A percentile compares a stretch with the other conserved stretches of the same genome.
Conservation (phyloP, 805 yeast species). For the Hagleromyces aurorensis region DNA sequence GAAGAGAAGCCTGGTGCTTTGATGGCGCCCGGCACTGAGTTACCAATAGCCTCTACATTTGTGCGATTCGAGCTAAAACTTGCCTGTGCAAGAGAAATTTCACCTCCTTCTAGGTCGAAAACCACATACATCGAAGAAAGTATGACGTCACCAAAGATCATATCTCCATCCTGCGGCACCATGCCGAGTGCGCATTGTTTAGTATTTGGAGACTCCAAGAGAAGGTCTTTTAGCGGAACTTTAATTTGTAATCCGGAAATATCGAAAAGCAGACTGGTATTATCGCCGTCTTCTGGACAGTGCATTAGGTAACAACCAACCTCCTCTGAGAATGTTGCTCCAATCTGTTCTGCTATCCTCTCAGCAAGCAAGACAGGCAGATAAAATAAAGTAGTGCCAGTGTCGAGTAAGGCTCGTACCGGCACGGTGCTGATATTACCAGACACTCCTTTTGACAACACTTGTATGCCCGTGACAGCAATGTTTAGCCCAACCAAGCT, state of each 20-base stretch:
- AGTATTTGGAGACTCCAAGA: slow-evolving; percentile 7
- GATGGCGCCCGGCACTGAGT: slow-evolving; percentile 42
- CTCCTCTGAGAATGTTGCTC: slow-evolving; percentile 33
- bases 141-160: slow-evolving; percentile 56
- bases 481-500: no score
- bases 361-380: slow-evolving; percentile 35
- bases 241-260: slow-evolving; percentile 5
- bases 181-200: slow-evolving; percentile 40
- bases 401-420: slow-evolving; percentile 41
- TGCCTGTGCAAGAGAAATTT: slow-evolving; percentile 50
- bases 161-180: slow-evolving; percentile 4
- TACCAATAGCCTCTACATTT: slow-evolving; percentile 39
- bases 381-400: slow-evolving; percentile 46
- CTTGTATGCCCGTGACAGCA: no score
- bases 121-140: slow-evolving; percentile 59
- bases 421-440: slow-evolving; percentile 19
- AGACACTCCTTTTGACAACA: slow-evolving; percentile 8
- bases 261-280: slow-evolving; percentile 14
- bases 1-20: slow-evolving; percentile 39
- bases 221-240: slow-evolving; percentile 2
- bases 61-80: slow-evolving; percentile 17
- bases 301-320: slow-evolving; percentile 37
- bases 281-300: slow-evolving; percentile 31
- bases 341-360: slow-evolving; percentile 32
- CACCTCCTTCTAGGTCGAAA: slow-evolving; percentile 51